Evolutionary conservation across 163 green algal genomes (phyloP).

Genomic region (Scenedesmus sp.): DNA sequence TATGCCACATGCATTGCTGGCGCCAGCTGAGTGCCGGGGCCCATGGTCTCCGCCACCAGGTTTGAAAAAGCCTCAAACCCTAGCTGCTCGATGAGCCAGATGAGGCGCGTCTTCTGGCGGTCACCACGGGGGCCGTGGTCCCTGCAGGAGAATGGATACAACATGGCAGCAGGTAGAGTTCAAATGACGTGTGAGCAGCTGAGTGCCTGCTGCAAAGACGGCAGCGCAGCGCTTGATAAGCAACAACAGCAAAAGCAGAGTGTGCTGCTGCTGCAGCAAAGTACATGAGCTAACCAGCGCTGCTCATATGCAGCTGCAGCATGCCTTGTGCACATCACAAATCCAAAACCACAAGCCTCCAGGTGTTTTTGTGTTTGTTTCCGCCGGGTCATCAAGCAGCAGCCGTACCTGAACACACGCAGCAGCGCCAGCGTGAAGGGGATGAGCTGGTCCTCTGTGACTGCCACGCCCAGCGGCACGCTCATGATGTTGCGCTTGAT

Average conservation of each 20-base stretch:
- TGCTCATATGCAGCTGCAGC: not conserved
- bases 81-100: slow-evolving; percentile 96
- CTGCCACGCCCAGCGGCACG: slow-evolving; percentile 86
- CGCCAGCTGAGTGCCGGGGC: slow-evolving; percentile 15
- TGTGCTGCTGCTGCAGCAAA: no score
- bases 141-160: slow-evolving; percentile 56
- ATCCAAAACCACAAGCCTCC: not conserved
- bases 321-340: not conserved
- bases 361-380: no score
- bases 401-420: slow-evolving; percentile 83
- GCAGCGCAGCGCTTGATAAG: no score
- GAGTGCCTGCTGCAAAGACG: no score
- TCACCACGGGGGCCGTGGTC: slow-evolving; percentile 85
- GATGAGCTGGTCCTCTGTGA: slow-evolving; percentile 84
- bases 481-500: slow-evolving; percentile 92
- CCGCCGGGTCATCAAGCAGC: not conserved
- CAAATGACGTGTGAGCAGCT: no score
- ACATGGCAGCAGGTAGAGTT: not conserved
- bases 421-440: slow-evolving; percentile 91
- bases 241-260: no score
- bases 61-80: slow-evolving; percentile 90
- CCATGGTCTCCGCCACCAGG: slow-evolving; percentile 64
- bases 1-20: slow-evolving; percentile 66
- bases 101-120: slow-evolving; percentile 95
- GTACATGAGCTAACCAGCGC: no score